Evolutionary conservation across 345 rosid genomes (phyloP), one percentile per base, ranked within the genome.

Genomic region (Noccaea bulbosa): DNA sequence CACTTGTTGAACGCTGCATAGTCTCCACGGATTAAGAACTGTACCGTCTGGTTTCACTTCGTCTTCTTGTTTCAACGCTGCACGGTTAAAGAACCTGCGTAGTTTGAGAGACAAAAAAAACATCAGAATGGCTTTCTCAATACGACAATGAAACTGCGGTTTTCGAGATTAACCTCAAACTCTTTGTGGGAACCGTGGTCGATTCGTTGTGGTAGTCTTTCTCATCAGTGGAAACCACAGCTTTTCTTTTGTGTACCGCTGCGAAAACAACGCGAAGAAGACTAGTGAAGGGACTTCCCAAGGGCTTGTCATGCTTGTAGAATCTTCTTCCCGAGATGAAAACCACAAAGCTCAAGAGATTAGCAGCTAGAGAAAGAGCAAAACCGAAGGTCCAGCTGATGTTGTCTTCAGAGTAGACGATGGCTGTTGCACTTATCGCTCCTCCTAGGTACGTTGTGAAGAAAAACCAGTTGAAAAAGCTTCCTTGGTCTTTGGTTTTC

Each of bases 401-500:
- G 14, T 75, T 84, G 7, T 83, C 85, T 47, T 85, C 73, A 0
- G 80, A 8, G 5, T 82, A 84, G 7, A 84, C 83, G 49, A 85
- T 14, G 4, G 67, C 73, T 0, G 86, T 84, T 8, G 68, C 47
- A 58, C 72, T 67, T 10, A 85, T 15, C 2, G 71, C 80, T 3
- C 38, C 38, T 0, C 49, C 51, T 0, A 68, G 20, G 46, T 85
- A 79, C 5, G 67, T 0, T 1, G 77, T 73, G 65, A 83, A 48
- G 70, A 82, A 77, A 49, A 56, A 85, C 88, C 90, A 87, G 60
- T 82, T 82, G 82, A 87, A 87, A 77, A 76, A 87, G 20, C 45
- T 53, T 2, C 45, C 76, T 76, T 72, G 81, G 46, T 81, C 83
- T 34, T 77, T 63, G 1, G 59, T 52, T 22, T 68, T 62, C 2